Evolutionary conservation across 768 basidiomycete species (phyloP).

Genomic region (Amanita fuliginea): DNA sequence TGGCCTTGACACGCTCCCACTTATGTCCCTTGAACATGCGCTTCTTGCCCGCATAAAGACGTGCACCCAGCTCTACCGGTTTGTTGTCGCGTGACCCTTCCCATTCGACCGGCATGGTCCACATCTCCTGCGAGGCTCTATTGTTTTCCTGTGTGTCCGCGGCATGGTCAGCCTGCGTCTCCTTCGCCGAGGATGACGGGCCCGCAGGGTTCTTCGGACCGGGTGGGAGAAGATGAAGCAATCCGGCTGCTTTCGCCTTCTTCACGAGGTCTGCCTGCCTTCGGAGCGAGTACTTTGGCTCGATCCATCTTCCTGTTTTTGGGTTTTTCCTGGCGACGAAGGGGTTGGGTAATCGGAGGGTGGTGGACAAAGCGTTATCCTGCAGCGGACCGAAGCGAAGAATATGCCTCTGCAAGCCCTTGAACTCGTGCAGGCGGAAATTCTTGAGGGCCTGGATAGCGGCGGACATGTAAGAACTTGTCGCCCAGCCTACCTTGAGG

Average conservation of each 20-base stretch:
- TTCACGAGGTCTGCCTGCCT: slow-evolving; percentile 74
- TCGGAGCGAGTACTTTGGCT: slow-evolving; percentile 61
- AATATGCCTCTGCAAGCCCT: slow-evolving; percentile 24
- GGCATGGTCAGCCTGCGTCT: background rate
- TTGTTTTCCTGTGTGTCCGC: background rate
- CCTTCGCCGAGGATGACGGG: too few species aligned
- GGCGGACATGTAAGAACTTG: slow-evolving; percentile 1
- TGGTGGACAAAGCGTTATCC: slow-evolving; percentile 7
- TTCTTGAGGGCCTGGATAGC: slow-evolving; percentile 26
- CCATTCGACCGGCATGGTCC: slow-evolving; percentile 27
- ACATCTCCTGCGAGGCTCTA: slow-evolving; percentile 11
- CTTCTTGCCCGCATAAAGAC: slow-evolving; percentile 67
- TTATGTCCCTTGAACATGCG: slow-evolving; percentile 92
- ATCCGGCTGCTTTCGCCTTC: slow-evolving; percentile 43
- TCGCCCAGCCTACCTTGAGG: too few species aligned
- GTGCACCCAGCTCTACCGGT: slow-evolving; percentile 17
- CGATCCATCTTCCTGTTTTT: slow-evolving; percentile 53
- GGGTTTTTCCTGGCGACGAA: slow-evolving; percentile 57
- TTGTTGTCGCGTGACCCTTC: slow-evolving; percentile 34
- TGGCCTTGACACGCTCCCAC: slow-evolving; percentile 56
- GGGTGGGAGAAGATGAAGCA: slow-evolving; percentile 53
- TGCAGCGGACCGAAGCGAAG: slow-evolving; percentile 25
- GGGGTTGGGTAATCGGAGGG: slow-evolving; percentile 44
- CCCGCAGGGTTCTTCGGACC: slow-evolving; percentile 39
- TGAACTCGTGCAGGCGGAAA: slow-evolving; percentile 36